Evolutionary conservation across 768 basidiomycete genomes (phyloP).

Genomic region (Auriscalpium vulgare): DNA sequence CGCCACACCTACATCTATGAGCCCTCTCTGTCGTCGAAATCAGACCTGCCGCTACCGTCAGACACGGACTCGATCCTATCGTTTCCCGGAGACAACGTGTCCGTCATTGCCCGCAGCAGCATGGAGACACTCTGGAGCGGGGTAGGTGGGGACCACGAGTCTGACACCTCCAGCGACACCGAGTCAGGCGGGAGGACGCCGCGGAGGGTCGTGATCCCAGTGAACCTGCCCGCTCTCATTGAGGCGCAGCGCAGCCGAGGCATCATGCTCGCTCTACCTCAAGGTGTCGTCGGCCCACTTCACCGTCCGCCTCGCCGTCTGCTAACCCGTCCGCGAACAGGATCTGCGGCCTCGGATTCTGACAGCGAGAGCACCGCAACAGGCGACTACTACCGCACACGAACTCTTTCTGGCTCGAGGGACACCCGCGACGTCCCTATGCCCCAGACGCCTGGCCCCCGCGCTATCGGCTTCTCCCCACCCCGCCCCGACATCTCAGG

Average conservation of each 20-base stretch:
- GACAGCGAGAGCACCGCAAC: slow-evolving; percentile 15
- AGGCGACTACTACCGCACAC: slow-evolving; percentile 10
- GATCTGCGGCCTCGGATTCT: slow-evolving; percentile 14
- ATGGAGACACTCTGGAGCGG: slow-evolving; percentile 12
- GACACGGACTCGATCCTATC: slow-evolving; percentile 14
- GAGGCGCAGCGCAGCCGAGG: slow-evolving; percentile 12
- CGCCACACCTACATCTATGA: slow-evolving; percentile 13
- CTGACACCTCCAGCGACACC: neutral
- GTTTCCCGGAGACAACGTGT: slow-evolving; percentile 10
- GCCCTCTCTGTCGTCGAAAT: slow-evolving; percentile 14
- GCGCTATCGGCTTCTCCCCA: neutral
- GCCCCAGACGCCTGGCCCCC: neutral
- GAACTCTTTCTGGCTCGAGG: neutral
- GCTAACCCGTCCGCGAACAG: neutral
- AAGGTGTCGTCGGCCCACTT: slow-evolving; percentile 4
- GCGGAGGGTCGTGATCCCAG: slow-evolving; percentile 6
- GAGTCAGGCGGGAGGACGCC: slow-evolving; percentile 7
- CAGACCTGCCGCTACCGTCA: slow-evolving; percentile 6
- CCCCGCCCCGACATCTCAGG: neutral
- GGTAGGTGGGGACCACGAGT: neutral
- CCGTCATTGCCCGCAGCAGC: slow-evolving; percentile 10
- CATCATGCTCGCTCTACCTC: slow-evolving; percentile 11
- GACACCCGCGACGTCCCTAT: too few relatives aligned
- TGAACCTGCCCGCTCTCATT: slow-evolving; percentile 13
- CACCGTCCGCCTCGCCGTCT: neutral